Percentiles rank a stretch among this genome's conserved stretches.
Evolutionary conservation across 371 early-diverging fungal species (phyloP).

Genomic region (Fennellomyces sp.): DNA sequence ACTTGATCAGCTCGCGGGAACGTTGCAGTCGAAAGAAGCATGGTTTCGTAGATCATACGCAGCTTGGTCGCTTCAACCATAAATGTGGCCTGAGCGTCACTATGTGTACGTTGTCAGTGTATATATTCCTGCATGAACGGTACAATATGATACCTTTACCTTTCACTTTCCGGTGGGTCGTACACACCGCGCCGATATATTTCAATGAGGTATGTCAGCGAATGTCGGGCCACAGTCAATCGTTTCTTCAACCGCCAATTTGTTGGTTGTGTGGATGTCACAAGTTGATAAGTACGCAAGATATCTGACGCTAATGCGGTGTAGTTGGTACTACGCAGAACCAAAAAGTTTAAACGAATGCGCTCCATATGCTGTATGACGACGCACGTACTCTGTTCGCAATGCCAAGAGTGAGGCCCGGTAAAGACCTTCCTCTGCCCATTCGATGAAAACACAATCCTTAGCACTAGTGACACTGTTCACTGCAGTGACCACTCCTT

Average conservation of each 20-base stretch:
- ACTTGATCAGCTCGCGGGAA: slow-evolving; percentile 73
- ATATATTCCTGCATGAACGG: background rate
- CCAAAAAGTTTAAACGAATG: slow-evolving; percentile 5
- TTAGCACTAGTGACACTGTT: slow-evolving; percentile 33
- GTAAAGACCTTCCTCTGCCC: slow-evolving; percentile 76
- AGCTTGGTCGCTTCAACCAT: slow-evolving; percentile 51
- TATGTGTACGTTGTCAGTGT: background rate
- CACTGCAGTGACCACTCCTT: slow-evolving; percentile 43
- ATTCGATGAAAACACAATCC: slow-evolving; percentile 56
- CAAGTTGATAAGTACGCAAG: slow-evolving; percentile 57
- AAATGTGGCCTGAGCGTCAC: background rate
- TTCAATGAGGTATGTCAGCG: slow-evolving; percentile 29
- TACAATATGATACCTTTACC: background rate
- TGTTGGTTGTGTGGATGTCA: slow-evolving; percentile 41
- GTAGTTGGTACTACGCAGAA: background rate
- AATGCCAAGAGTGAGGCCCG: slow-evolving; percentile 60
- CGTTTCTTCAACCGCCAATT: slow-evolving; percentile 54
- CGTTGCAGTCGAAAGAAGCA: slow-evolving; percentile 50
- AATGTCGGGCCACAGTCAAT: slow-evolving; percentile 42
- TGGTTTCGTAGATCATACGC: slow-evolving; percentile 65
- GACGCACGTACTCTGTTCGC: slow-evolving; percentile 43
- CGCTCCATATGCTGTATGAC: background rate
- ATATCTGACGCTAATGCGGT: slow-evolving; percentile 33
- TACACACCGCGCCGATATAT: slow-evolving; percentile 37
- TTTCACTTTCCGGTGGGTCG: background rate